Evolutionary conservation across 805 yeast genomes (phyloP).

Genomic region (Yarrowia sp.): DNA sequence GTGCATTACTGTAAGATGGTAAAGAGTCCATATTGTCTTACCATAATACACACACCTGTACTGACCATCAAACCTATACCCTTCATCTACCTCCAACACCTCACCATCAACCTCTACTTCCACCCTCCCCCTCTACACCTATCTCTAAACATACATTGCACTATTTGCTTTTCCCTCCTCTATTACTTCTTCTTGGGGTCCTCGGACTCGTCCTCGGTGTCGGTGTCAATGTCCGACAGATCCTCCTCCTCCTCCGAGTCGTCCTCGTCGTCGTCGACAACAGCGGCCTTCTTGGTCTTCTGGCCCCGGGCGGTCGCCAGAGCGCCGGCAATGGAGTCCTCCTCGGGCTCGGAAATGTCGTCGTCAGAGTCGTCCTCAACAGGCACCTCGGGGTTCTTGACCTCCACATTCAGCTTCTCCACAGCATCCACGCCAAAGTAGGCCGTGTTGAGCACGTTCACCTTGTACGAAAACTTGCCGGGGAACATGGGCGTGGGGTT

Average conservation of each 20-base stretch:
- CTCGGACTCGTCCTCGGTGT: conserved; percentile 53
- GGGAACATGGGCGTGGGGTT: conserved; percentile 72
- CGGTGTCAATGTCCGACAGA: conserved; percentile 56
- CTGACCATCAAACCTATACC: too few species aligned
- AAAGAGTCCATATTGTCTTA: too few species aligned
- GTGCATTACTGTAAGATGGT: too few species aligned
- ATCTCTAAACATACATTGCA: conserved; percentile 15
- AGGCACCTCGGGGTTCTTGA: conserved; percentile 49
- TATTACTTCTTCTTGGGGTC: conserved; percentile 26
- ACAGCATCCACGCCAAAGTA: conserved; percentile 82
- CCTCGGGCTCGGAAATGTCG: conserved; percentile 68
- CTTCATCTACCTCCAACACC: too few species aligned
- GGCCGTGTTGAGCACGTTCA: conserved; percentile 65
- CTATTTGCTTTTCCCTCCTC: not conserved
- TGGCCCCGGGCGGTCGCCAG: conserved; percentile 67
- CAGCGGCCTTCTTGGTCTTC: conserved; percentile 43
- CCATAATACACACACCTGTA: too few species aligned
- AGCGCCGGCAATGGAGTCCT: conserved; percentile 72
- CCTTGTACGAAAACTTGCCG: conserved; percentile 66
- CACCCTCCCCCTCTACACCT: not conserved
- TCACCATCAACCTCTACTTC: not conserved
- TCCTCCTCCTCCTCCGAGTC: conserved; percentile 46
- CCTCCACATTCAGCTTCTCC: conserved; percentile 66
- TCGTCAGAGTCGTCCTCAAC: conserved; percentile 38
- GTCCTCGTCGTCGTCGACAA: conserved; percentile 40